Percentiles rank a stretch among this genome's conserved stretches.
These are phyloP conservation scores for Escovopsis sp. DNA, from an alignment of 2,329 filamentous ascomycete species.

Conservation along the genomic window DNA sequence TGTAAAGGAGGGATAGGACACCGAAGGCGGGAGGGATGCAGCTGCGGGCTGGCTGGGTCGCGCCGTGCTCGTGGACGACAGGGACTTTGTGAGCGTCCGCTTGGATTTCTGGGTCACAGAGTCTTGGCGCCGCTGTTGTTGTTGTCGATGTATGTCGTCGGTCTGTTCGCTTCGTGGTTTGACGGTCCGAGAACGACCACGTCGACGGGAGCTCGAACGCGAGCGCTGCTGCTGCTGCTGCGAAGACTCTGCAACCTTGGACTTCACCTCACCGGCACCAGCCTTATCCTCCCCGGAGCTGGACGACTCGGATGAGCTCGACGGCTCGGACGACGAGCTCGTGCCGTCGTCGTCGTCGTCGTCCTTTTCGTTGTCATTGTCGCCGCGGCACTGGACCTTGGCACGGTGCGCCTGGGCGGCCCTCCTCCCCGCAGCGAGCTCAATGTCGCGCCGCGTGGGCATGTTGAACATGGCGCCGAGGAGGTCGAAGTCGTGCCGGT, in stretches of 20 bases:
- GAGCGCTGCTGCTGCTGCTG: too few relatives aligned
- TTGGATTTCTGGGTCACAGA: neutral
- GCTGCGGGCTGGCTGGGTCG: neutral
- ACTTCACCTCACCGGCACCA: neutral
- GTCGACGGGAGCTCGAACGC: too few relatives aligned
- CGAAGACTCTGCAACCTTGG: neutral
- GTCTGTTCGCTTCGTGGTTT: too few relatives aligned
- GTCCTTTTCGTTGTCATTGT: conserved; percentile 1
- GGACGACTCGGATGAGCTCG: too few relatives aligned
- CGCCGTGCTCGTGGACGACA: neutral
- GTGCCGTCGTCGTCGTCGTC: neutral
- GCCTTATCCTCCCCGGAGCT: too few relatives aligned
- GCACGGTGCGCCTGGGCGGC: neutral
- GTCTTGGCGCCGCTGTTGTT: too few relatives aligned
- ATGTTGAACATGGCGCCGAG: conserved; percentile 10
- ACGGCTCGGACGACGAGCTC: neutral
- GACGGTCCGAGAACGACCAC: too few relatives aligned
- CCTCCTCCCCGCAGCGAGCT: conserved; percentile 1
- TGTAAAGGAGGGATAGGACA: conserved; percentile 1
- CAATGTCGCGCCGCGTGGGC: conserved; percentile 7
- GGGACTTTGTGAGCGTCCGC: neutral
- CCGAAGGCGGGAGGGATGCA: conserved; percentile 4
- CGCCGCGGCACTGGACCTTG: conserved; percentile 4
- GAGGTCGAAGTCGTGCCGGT: conserved; percentile 6
- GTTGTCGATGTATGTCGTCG: too few relatives aligned